Evolutionary conservation across 2,329 filamentous ascomycete species (phyloP), one percentile per base, ranked within the genome.

Genomic region (Epichloe bromicola): DNA sequence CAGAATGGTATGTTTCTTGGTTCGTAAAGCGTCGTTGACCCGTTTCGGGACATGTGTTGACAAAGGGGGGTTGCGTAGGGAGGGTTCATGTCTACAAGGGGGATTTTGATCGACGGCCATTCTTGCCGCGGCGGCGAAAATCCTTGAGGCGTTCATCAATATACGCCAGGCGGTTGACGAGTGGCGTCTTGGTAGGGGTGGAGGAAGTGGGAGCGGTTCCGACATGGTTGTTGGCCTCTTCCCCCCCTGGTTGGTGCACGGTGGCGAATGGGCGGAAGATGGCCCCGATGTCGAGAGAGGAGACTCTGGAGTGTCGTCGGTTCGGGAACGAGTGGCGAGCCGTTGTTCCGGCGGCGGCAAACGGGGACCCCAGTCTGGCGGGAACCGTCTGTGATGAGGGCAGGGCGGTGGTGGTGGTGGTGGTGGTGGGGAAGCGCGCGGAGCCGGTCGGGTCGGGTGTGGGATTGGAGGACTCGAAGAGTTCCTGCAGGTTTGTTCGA

Each of bases 321-420:
- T 76, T 78, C n/a, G 80, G 80, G 55, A 82, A 80, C 44, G 79
- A 82, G 58, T 79, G 73, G 62, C 75, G n/a, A n/a, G n/a, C 80
- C 12, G 74, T 69, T 51, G 63, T 68, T 10, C 69, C 61, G 36
- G 69, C 70, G 36, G 69, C 70, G 7, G 71, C 67, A 55, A 83
- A 83, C 0, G 80, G 80, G 5, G 80, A 83, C 33, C 80, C 77
- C 4, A 83, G 70, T 6, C 78, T 72, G 14, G 71, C 68, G 40
- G 72, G 73, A 2, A 62, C 62, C 1, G 62, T 60, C 6, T 69
- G 65, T 57, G 60, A 56, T 36, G 54, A 50, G 7, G 64, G 57
- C 30, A 64, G 47, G 12, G 53, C 49, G 7, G 55, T 40, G 51
- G 39, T 20, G 43, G 23, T 1, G 23, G 45, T 12, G 7, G 55